Conservation (phyloP, 768 basidiomycete species). For the Mrakia blollopis region DNA sequence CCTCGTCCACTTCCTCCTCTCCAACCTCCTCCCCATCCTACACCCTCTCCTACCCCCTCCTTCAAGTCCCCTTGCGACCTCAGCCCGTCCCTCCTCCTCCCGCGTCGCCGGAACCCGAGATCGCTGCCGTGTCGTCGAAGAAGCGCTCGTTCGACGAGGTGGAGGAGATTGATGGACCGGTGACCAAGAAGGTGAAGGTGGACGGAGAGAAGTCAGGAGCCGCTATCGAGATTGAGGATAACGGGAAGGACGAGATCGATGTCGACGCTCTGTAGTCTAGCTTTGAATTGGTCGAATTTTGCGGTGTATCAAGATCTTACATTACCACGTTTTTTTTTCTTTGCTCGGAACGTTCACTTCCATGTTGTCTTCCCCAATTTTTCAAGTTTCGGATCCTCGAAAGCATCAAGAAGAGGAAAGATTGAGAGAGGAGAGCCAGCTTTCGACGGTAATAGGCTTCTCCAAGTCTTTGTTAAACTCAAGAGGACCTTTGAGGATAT, state of each 20-base stretch:
- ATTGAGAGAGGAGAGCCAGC: no score
- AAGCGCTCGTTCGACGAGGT: slow-evolving; percentile 18
- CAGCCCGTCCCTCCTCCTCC: background rate
- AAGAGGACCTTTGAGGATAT: no score
- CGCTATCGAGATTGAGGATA: slow-evolving; percentile 4
- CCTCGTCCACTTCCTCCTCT: background rate
- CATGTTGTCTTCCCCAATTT: no score
- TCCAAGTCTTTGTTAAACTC: no score
- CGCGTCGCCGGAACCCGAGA: background rate
- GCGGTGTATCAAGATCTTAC: no score
- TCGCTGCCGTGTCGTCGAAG: background rate
- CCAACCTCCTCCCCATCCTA: background rate
- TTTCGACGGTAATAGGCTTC: no score
- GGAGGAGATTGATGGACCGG: slow-evolving; percentile 11
- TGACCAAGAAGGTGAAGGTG: slow-evolving; percentile 3
- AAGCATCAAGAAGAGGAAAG: no score
- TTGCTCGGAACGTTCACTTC: no score
- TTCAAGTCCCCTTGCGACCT: background rate
- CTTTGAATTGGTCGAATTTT: no score
- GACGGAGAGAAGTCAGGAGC: background rate
- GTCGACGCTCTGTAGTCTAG: background rate
- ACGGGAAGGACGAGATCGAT: slow-evolving; percentile 15
- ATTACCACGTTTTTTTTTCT: no score
- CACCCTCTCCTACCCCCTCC: background rate
- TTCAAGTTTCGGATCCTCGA: no score